Base-by-base conservation (phyloP, 176 grass and related monocot genomes). In the Eleusine coracana region DNA sequence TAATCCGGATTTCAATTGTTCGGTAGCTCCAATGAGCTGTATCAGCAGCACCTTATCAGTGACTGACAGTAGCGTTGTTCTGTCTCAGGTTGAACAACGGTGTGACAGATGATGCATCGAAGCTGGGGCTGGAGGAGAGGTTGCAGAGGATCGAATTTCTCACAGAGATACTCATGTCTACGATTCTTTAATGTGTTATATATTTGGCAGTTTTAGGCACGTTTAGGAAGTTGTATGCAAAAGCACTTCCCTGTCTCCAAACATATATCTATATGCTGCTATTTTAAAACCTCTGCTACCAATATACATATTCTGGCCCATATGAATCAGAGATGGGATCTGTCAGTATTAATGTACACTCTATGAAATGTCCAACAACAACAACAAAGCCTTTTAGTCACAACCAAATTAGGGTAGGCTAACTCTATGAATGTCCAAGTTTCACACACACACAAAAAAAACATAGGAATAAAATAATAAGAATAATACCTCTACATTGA, bases 61-160 rank as follows among this genome's bases (percentile, higher is more conserved):
- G 62, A 15, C 44, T 63, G 18, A 29, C 50, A 38, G 38, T 74
- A 69, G 12, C 39, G 66, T 21, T 38, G 29, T 78, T 73, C 4
- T 46, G 66, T 27, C 70, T 31, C 71, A 92, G 93, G 79, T 79
- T 6, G 51, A 83, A n/a, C 18, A 71, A 77, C 20, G 42, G 44
- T 18, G 21, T 72, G 61, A 71, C n/a, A 5, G 63, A 90, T 21
- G 76, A 58, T 73, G 70, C 76, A 55, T 76, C 71, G 5, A 69
- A 78, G 76, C 85, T 89, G 79, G 88, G 88, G 12, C 63, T 87
- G 31, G 80, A 91, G 85, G 94, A 91, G 81, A 93, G 88, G 83
- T 8, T 93, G 61, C 91, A 89, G 77, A 96, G 91, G 81, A 82
- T 91, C 16, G 81, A 96, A 77, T 96, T 96, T 54, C 20, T 96